phyloP scores from a whole-genome alignment of 768 basidiomycete species.

The Hericium erinaceus region DNA sequence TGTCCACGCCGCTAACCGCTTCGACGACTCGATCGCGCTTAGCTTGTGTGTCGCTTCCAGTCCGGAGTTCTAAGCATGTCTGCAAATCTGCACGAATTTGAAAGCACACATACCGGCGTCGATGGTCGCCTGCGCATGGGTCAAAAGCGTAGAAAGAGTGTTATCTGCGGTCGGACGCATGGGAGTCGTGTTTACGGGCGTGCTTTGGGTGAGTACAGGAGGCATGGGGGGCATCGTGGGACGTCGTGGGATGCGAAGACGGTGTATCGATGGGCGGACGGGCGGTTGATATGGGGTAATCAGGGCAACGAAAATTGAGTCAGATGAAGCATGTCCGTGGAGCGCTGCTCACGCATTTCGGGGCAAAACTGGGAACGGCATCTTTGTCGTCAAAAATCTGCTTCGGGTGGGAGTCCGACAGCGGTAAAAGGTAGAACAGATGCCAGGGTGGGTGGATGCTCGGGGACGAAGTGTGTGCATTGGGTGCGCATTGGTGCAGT shows the following conservation, averaged over 20 bases:
- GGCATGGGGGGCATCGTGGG: neutral
- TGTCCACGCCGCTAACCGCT: constrained; percentile 85
- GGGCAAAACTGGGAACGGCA: neutral
- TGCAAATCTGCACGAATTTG: neutral
- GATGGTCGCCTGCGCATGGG: neutral
- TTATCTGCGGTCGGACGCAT: neutral
- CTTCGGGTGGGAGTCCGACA: no score
- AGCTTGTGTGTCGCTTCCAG: constrained; percentile 14
- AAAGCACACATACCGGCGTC: neutral
- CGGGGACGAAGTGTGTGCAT: no score
- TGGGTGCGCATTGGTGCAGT: no score
- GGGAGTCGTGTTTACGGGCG: neutral
- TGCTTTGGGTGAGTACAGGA: neutral
- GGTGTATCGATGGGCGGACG: neutral
- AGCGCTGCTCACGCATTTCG: constrained; percentile 1
- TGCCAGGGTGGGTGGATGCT: no score
- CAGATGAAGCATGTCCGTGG: constrained; percentile 5
- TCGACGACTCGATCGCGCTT: constrained; percentile 66
- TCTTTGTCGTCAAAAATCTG: neutral
- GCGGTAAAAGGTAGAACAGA: no score
- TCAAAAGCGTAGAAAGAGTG: neutral
- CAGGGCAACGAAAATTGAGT: no score
- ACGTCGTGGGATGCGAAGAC: neutral
- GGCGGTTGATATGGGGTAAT: no score
- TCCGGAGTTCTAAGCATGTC: neutral